These are phyloP conservation scores for Polygonum aviculare DNA, from an alignment of 148 eudicot species.

Conservation along the genomic window DNA sequence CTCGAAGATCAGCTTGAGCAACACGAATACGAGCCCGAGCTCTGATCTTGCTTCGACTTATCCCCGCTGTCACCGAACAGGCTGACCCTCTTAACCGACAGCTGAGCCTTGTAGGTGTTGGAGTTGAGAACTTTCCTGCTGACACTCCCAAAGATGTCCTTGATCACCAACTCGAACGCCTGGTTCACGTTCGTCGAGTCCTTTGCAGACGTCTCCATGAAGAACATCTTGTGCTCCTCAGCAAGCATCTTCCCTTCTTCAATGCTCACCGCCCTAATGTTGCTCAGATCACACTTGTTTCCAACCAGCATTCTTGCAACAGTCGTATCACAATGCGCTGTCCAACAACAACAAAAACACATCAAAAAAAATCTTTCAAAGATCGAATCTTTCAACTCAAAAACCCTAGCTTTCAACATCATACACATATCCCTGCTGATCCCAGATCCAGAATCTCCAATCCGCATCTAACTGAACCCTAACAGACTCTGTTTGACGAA, in stretches of 20 bases:
- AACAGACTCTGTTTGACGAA: not conserved
- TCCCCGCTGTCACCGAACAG: conserved; percentile 33
- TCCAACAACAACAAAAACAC: not conserved
- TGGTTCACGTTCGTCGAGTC: conserved; percentile 56
- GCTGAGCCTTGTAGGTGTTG: conserved; percentile 52
- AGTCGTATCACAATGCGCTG: conserved; percentile 73
- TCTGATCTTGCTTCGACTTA: conserved; percentile 24
- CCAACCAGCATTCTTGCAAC: conserved; percentile 67
- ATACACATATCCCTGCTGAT: not conserved
- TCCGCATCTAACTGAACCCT: not conserved
- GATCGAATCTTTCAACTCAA: not conserved
- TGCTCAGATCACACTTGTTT: conserved; percentile 52
- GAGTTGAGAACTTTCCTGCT: conserved; percentile 65
- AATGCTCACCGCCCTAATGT: conserved; percentile 49
- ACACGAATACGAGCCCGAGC: conserved; percentile 32
- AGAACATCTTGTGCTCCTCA: conserved; percentile 63
- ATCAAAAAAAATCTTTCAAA: not conserved
- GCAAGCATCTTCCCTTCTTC: conserved; percentile 65
- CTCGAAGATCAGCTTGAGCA: conserved; percentile 15
- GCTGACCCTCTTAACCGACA: conserved; percentile 59
- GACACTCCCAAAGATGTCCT: conserved; percentile 46
- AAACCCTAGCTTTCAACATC: not conserved
- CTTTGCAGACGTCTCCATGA: conserved; percentile 66
- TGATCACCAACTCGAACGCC: conserved; percentile 58
- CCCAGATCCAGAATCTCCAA: not conserved